Percentiles rank a stretch among this genome's conserved stretches.
phyloP scores from a whole-genome alignment of 176 grass and related monocot genomes.

The Triticum monococcum region DNA sequence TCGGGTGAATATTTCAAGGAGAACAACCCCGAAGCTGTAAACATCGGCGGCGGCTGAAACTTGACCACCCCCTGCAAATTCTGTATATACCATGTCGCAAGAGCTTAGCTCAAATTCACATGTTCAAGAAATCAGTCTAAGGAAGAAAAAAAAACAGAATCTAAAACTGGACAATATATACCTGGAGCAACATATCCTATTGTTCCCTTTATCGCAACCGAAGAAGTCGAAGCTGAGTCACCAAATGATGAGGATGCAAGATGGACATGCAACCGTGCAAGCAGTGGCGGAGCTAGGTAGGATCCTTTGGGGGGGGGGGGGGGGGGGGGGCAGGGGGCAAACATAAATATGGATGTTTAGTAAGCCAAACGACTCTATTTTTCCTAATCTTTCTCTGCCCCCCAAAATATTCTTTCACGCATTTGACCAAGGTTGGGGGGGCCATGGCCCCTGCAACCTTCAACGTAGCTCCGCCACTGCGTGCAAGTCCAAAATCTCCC shows the following conservation, averaged over 20 bases:
- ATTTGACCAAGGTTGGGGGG: too few relatives aligned
- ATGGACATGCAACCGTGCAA: not conserved
- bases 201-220: not conserved
- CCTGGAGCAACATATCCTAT: constrained; percentile 40
- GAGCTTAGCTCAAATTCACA: not conserved
- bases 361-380: too few relatives aligned
- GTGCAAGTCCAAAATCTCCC: constrained; percentile 31
- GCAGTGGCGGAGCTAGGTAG: too few relatives aligned
- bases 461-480: too few relatives aligned
- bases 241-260: not conserved
- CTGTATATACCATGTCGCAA: not conserved
- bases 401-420: too few relatives aligned
- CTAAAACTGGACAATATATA: not conserved
- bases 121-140: not conserved
- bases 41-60: not conserved
- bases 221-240: not conserved
- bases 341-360: too few relatives aligned
- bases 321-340: too few relatives aligned
- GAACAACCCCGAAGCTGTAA: constrained; percentile 22
- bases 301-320: too few relatives aligned
- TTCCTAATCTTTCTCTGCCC: too few relatives aligned
- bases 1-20: constrained; percentile 6
- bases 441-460: too few relatives aligned
- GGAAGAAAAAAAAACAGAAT: not conserved
- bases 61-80: not conserved